phyloP scores from a whole-genome alignment of 2,329 filamentous ascomycete genomes.

The Aschersonia sp. region DNA sequence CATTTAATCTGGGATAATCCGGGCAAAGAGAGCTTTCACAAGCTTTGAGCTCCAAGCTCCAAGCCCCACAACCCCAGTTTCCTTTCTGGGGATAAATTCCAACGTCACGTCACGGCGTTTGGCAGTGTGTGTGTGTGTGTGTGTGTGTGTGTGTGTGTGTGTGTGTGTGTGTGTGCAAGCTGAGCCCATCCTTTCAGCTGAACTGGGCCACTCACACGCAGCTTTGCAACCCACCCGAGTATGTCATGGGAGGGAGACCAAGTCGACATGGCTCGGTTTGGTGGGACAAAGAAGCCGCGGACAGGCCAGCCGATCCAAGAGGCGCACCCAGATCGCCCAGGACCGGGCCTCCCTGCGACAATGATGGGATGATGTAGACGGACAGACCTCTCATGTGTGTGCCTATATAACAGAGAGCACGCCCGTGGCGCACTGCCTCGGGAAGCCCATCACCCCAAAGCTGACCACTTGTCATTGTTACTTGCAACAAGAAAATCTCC shows the following conservation, averaged over 20 bases:
- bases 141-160: too few species aligned
- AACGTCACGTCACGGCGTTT: background rate
- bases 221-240: too few species aligned
- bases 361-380: background rate
- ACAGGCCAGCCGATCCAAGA: background rate
- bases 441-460: too few species aligned
- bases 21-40: background rate
- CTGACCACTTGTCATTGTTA: too few species aligned
- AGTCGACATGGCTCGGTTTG: conserved; percentile 1
- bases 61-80: background rate
- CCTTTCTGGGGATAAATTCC: background rate
- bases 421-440: too few species aligned
- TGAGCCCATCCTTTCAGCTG: conserved; percentile 5
- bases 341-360: background rate
- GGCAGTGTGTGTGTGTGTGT: conserved; percentile 1
- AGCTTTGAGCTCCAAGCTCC: background rate
- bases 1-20: background rate
- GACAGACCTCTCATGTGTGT: too few species aligned
- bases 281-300: background rate
- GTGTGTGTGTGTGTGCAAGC: conserved; percentile 3
- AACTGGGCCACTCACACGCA: background rate
- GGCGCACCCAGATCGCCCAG: background rate
- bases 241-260: too few species aligned
- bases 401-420: too few species aligned
- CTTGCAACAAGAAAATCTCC: too few species aligned